Percentiles rank a stretch among this genome's conserved stretches.
phyloP scores from a whole-genome alignment of 1,284 basidiomycete genomes.

The Trametes polyzona region DNA sequence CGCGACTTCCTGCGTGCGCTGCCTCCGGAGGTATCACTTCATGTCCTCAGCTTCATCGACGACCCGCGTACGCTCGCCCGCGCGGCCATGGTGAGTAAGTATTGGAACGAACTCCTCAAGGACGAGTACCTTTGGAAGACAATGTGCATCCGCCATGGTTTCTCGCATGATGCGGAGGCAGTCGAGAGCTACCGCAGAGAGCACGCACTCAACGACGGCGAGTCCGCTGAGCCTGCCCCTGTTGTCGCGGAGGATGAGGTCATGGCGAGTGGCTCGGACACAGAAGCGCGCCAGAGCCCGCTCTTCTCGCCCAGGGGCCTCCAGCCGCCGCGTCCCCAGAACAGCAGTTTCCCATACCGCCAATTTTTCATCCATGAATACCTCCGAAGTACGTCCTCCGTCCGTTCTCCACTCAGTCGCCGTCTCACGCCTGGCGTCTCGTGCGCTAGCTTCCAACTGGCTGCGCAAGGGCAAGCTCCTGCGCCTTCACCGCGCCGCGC shows the following conservation, averaged over 20 bases:
- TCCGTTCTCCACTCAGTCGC: background rate
- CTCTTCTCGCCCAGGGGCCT: conserved; percentile 10
- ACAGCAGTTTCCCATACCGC: conserved; percentile 57
- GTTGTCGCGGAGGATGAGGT: background rate
- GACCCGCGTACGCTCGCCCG: conserved; percentile 79
- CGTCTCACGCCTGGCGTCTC: background rate
- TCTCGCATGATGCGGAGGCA: conserved; percentile 36
- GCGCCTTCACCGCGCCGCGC: conserved; percentile 69
- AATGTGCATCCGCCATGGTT: conserved; percentile 72
- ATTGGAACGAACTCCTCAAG: conserved; percentile 79
- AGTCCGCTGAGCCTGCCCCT: too few relatives aligned
- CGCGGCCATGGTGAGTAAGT: conserved; percentile 74
- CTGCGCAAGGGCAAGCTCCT: conserved; percentile 79
- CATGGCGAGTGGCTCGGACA: conserved; percentile 13
- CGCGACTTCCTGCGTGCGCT: conserved; percentile 86
- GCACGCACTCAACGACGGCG: background rate
- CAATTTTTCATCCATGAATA: conserved; percentile 81
- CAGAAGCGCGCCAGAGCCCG: conserved; percentile 13
- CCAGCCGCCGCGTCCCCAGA: conserved; percentile 12
- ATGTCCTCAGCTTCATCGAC: conserved; percentile 84
- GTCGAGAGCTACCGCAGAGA: conserved; percentile 14
- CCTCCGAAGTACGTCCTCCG: conserved; percentile 67
- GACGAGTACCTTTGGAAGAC: conserved; percentile 88
- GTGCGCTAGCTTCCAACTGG: conserved; percentile 79
- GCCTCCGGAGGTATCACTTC: conserved; percentile 83